These are phyloP conservation scores for Leishmania amazonensis DNA, from an alignment of 208 protist species.

Conservation along the genomic window DNA sequence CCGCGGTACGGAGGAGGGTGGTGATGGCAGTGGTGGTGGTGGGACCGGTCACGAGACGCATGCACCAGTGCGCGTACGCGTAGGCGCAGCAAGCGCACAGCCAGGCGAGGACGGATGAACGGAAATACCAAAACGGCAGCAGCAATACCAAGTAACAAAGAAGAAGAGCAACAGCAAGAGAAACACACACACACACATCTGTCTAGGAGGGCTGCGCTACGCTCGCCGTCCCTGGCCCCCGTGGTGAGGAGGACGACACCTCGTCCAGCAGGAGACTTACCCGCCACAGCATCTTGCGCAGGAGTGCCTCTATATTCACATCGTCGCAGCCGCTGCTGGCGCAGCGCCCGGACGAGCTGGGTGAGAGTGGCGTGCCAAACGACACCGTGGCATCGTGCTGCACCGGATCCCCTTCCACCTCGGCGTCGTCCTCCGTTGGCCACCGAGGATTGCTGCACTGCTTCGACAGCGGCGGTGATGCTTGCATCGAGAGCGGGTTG, in stretches of 20 bases:
- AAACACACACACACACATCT: background rate
- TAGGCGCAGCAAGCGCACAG: too few relatives aligned
- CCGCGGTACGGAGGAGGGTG: too few relatives aligned
- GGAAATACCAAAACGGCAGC: background rate
- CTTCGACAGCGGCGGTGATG: conserved; percentile 2
- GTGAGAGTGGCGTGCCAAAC: background rate
- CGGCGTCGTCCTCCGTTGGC: conserved; percentile 3
- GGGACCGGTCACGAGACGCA: too few relatives aligned
- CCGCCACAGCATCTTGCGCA: conserved; percentile 24
- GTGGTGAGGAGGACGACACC: conserved; percentile 2
- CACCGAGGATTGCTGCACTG: conserved; percentile 25
- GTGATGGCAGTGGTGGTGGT: too few relatives aligned
- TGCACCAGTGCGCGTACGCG: too few relatives aligned
- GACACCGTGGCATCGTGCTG: background rate
- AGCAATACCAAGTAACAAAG: too few relatives aligned
- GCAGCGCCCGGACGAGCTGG: background rate
- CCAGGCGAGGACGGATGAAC: background rate
- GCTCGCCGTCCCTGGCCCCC: background rate
- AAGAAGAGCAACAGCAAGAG: background rate
- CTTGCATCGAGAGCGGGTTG: background rate
- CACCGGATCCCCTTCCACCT: too few relatives aligned
- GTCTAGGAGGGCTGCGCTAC: background rate
- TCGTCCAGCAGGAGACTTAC: conserved; percentile 26
- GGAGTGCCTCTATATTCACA: conserved; percentile 16
- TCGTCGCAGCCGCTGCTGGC: background rate